Evolutionary conservation across 1,139 yeast genomes (phyloP), one percentile per base, ranked within the genome.

Genomic region (Magnusiomyces tetraspermus): DNA sequence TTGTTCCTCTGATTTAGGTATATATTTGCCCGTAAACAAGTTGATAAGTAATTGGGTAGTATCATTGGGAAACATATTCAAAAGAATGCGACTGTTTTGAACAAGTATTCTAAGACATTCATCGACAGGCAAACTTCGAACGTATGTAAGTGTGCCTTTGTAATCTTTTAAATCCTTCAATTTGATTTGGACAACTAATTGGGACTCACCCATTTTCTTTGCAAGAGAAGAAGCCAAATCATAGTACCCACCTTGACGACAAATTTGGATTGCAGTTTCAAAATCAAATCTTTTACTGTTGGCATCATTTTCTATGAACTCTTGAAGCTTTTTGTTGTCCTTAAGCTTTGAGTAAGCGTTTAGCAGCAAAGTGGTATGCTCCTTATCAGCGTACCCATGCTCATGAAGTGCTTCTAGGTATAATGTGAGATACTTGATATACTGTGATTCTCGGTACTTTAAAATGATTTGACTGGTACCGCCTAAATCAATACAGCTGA

Each of bases 271-370:
- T 6, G 90, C 82, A 8, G 84, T 72, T 45, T 83, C 83, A 59
- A 84, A 74, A 64, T 90, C 90, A 63, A 90, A 81, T 2, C 67
- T 60, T 44, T 68, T 74, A 41, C 60, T 62, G 23, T 64, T 67
- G 26, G 73, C 72, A 26, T 70, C 66, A 45, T 71, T 71, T 41
- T 67, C 71, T 36, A 89, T 77, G 61, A 88, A 89, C 2, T 66
- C 60, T 48, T 77, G 76, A 38, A 92, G 71, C 53, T 82, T 82
- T 0, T 75, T 77, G 1, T 73, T 74, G 60, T 78, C 76, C 58
- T 83, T 85, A 58, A 88, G 70, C 64, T 90, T 90, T 59, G 96
- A 87, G 61, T 85, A 83, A 51, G 95, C 83, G 58, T 95, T 86
- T 37, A 92, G 70, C 40, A 92, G 71, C 31, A 92, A 69, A 0